These are phyloP conservation scores for Cercophora newfieldiana DNA, from an alignment of 495 filamentous ascomycete genomes.

Conservation along the genomic window DNA sequence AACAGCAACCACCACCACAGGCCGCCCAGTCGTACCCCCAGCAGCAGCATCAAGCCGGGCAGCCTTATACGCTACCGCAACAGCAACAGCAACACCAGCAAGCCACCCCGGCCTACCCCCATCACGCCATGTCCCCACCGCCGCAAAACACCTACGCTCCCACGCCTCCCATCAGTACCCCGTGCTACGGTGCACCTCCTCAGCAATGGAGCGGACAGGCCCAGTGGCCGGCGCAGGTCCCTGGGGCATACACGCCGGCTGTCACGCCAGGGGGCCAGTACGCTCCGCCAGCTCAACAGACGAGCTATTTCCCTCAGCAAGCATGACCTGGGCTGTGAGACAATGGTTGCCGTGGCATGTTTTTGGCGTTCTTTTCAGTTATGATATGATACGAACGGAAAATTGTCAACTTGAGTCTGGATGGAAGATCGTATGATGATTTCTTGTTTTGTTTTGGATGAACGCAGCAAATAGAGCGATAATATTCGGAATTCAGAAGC, in stretches of 20 bases:
- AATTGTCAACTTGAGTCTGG: too few relatives aligned
- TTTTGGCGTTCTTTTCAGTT: not conserved
- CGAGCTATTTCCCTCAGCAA: constrained; percentile 3
- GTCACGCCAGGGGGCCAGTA: not conserved
- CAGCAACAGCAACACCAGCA: not conserved
- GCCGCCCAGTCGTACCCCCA: not conserved
- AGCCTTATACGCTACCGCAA: not conserved
- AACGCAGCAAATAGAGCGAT: too few relatives aligned
- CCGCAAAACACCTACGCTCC: not conserved
- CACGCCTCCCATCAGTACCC: not conserved
- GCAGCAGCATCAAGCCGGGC: not conserved
- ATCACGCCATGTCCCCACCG: not conserved
- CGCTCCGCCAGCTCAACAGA: not conserved
- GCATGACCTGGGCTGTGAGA: not conserved
- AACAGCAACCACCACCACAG: not conserved
- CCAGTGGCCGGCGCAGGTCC: not conserved
- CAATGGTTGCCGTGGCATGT: not conserved
- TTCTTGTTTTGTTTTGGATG: too few relatives aligned
- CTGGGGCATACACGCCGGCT: constrained; percentile 9
- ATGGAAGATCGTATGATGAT: too few relatives aligned
- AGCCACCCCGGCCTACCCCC: not conserved
- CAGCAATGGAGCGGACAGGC: constrained; percentile 12
- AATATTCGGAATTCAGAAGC: too few relatives aligned
- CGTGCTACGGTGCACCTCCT: not conserved
- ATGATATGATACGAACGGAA: not conserved